Conservation (phyloP, 352 stramenopile genomes). For the Elongisporangium senticosum region DNA sequence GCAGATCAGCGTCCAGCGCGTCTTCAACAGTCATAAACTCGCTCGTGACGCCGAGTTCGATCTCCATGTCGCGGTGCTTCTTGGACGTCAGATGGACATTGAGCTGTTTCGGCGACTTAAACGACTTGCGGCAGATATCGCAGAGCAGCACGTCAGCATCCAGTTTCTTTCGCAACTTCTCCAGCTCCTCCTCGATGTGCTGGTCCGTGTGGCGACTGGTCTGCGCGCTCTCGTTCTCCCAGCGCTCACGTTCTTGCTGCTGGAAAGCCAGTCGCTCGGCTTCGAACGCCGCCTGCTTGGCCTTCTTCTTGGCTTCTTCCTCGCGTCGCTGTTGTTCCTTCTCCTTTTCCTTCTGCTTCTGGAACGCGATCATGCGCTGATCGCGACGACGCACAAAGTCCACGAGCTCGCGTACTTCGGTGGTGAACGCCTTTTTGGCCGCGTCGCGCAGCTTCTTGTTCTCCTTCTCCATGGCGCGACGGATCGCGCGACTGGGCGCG, state of each 20-base stretch:
- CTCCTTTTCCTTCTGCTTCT: conserved; percentile 65
- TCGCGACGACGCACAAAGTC: conserved; percentile 82
- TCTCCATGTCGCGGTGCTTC: conserved; percentile 75
- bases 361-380: conserved; percentile 53
- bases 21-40: conserved; percentile 55
- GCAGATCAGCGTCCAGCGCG: conserved; percentile 50
- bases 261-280: conserved; percentile 59
- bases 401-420: conserved; percentile 73
- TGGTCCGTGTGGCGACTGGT: conserved; percentile 47
- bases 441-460: conserved; percentile 84
- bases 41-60: conserved; percentile 54
- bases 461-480: conserved; percentile 84
- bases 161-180: conserved; percentile 58
- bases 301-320: conserved; percentile 47
- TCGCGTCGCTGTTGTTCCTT: conserved; percentile 37
- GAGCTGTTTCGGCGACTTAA: conserved; percentile 81
- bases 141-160: conserved; percentile 65
- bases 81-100: conserved; percentile 77
- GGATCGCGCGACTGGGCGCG: conserved; percentile 65
- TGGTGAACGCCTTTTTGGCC: conserved; percentile 71
- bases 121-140: conserved; percentile 78
- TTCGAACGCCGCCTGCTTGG: conserved; percentile 56
- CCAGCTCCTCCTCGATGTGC: conserved; percentile 62
- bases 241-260: conserved; percentile 57
- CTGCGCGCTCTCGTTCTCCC: conserved; percentile 28